phyloP scores from a whole-genome alignment of 371 early-diverging fungal genomes.

The Circinella umbellata region DNA sequence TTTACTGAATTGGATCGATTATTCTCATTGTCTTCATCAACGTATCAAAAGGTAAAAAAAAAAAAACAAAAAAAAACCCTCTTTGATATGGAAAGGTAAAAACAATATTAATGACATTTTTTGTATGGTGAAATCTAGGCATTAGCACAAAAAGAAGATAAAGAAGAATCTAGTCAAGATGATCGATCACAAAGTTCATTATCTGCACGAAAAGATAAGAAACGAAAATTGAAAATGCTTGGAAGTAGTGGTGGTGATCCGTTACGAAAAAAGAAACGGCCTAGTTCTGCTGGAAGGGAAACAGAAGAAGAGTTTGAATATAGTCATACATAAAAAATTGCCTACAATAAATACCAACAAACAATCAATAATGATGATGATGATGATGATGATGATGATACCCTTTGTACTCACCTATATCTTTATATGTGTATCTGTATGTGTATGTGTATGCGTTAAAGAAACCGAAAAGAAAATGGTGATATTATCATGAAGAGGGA shows the following conservation, averaged over 20 bases:
- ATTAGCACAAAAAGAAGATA: constrained; percentile 58
- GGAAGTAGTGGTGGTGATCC: constrained; percentile 18
- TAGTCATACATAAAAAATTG: not conserved
- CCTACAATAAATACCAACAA: too few species aligned
- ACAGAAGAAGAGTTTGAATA: constrained; percentile 17
- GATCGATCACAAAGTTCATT: constrained; percentile 40
- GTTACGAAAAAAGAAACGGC: constrained; percentile 36
- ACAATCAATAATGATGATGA: too few species aligned
- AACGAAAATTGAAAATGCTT: constrained; percentile 34
- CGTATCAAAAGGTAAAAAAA: constrained; percentile 61
- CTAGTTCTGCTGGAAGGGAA: constrained; percentile 19
- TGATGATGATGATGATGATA: too few species aligned
- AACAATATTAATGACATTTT: too few species aligned
- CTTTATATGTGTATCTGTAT: too few species aligned
- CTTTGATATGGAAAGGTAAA: not conserved
- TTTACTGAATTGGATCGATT: constrained; percentile 67
- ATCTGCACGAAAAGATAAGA: constrained; percentile 41
- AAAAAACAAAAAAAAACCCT: not conserved
- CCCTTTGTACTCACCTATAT: too few species aligned
- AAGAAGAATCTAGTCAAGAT: constrained; percentile 63
- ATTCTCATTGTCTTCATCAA: constrained; percentile 68
- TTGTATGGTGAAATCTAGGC: constrained; percentile 36
- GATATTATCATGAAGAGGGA: too few species aligned
- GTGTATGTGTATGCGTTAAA: too few species aligned
- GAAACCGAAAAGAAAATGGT: too few species aligned